Conservation (phyloP, 1,139 yeast genomes). For the Wickerhamomyces sp. region DNA sequence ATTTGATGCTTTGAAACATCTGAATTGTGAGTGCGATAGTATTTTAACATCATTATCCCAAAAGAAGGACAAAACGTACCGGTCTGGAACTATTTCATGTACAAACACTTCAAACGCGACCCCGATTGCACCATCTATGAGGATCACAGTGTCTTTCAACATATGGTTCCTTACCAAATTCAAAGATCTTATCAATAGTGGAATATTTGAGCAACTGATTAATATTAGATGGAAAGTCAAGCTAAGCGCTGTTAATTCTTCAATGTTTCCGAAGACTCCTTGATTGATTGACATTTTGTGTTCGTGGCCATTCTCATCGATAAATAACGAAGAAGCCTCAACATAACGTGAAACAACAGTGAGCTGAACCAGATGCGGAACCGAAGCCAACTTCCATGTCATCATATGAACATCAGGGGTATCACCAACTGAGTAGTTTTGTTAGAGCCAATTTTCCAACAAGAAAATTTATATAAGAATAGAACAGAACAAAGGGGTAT, state of each 20-base stretch:
- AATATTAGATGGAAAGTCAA: not conserved
- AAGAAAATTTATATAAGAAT: not conserved
- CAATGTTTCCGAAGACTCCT: not conserved
- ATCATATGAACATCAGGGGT: constrained; percentile 15
- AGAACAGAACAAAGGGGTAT: not conserved
- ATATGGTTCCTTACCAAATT: not conserved
- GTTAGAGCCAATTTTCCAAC: not conserved
- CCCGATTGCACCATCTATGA: constrained; percentile 10
- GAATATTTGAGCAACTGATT: constrained; percentile 6
- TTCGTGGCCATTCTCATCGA: not conserved
- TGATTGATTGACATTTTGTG: not conserved
- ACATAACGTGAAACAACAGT: constrained; percentile 6
- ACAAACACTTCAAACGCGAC: constrained; percentile 6
- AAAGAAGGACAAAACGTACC: constrained; percentile 4
- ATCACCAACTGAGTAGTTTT: constrained; percentile 26
- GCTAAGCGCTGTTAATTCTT: not conserved
- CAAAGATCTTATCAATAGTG: constrained; percentile 2
- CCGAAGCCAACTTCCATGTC: constrained; percentile 3
- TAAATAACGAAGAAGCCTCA: not conserved
- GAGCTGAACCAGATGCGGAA: constrained; percentile 1
- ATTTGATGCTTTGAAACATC: not conserved
- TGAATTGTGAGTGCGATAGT: not conserved
- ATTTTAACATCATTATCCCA: constrained; percentile 5
- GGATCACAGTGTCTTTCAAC: constrained; percentile 1
- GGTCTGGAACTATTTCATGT: constrained; percentile 4